Evolutionary conservation across 2,329 filamentous ascomycete species (phyloP).

Genomic region (Penicillium verrucosum): DNA sequence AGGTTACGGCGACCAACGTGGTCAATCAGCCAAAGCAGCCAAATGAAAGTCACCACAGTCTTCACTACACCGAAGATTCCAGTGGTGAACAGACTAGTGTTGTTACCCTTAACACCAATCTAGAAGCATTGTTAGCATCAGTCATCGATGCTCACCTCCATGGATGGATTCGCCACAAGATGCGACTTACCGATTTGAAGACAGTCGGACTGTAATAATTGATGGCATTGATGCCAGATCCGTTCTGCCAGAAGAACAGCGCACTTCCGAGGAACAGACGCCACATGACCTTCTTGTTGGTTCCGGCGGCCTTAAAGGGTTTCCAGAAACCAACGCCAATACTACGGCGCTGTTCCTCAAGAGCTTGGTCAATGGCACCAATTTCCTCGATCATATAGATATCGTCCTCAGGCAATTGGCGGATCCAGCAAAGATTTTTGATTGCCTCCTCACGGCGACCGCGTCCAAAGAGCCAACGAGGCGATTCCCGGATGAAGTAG

Average conservation of each 20-base stretch:
- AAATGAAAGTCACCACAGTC: constrained; percentile 64
- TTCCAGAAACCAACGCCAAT: constrained; percentile 73
- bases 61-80: constrained; percentile 77
- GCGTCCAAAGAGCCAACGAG: constrained; percentile 67
- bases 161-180: too few relatives aligned
- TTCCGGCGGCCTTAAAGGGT: constrained; percentile 59
- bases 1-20: constrained; percentile 60
- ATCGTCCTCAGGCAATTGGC: constrained; percentile 41
- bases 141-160: neutral
- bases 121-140: constrained; percentile 4
- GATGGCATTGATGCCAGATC: constrained; percentile 71
- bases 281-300: constrained; percentile 60
- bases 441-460: constrained; percentile 66
- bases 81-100: constrained; percentile 62
- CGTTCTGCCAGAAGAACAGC: constrained; percentile 78
- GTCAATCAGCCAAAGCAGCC: constrained; percentile 68
- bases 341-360: constrained; percentile 61
- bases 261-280: constrained; percentile 70
- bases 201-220: constrained; percentile 72
- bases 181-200: constrained; percentile 48
- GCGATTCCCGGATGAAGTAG: constrained; percentile 62
- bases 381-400: constrained; percentile 73
- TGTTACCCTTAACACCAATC: constrained; percentile 61
- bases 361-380: constrained; percentile 64
- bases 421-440: constrained; percentile 49